phyloP scores from a whole-genome alignment of 208 protist species.

The Trypanosoma mega region DNA sequence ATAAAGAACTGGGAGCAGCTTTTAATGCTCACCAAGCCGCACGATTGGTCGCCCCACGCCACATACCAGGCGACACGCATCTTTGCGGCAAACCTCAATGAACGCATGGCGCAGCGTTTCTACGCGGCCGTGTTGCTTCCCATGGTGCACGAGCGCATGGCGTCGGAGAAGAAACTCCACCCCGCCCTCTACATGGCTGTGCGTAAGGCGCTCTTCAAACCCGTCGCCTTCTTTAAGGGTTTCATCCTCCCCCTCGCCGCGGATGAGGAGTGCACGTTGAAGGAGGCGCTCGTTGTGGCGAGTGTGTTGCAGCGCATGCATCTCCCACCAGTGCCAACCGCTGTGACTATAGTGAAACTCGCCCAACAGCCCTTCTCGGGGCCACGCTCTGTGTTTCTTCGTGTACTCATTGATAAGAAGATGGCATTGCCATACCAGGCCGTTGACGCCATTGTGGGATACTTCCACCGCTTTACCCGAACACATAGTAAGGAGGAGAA shows the following conservation, averaged over 20 bases:
- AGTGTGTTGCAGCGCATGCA: constrained; percentile 92
- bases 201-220: constrained; percentile 98
- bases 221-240: constrained; percentile 99
- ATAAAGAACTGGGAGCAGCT: constrained; percentile 98
- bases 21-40: constrained; percentile 95
- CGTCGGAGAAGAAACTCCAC: constrained; percentile 94
- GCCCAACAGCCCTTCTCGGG: constrained; percentile 91
- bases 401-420: constrained; percentile 97
- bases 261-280: constrained; percentile 93
- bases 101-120: constrained; percentile 96
- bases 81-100: constrained; percentile 97
- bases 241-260: constrained; percentile 97
- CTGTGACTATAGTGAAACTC: constrained; percentile 95
- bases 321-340: constrained; percentile 89
- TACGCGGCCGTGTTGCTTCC: constrained; percentile 98
- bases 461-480: constrained; percentile 93
- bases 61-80: constrained; percentile 95
- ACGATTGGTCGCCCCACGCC: constrained; percentile 95
- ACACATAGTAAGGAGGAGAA: constrained; percentile 74
- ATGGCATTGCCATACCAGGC: constrained; percentile 96
- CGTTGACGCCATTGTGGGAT: constrained; percentile 94
- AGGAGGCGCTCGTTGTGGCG: constrained; percentile 95
- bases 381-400: constrained; percentile 93
- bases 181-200: constrained; percentile 98
- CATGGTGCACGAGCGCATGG: constrained; percentile 81